Base-by-base conservation (phyloP, 1,284 basidiomycete genomes). In the Cryptococcus jaspeensis region DNA sequence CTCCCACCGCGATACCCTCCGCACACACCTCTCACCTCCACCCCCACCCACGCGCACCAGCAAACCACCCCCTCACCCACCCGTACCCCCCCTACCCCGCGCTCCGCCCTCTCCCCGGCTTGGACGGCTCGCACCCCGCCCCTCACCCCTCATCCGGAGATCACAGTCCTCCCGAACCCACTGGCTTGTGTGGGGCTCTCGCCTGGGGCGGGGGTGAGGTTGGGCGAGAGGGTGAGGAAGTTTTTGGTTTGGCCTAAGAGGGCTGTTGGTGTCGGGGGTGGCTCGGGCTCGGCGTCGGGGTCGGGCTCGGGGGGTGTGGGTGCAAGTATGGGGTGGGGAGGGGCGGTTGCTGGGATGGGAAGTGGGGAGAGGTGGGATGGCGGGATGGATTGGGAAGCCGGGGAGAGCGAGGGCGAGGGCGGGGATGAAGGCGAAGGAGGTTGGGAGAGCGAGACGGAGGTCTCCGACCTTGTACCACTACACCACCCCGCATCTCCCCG, bases 201-300 rank as follows among this genome's bases (percentile, higher is more conserved):
- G 12, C 55, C 49, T 13, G 59, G 64, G 3, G 54, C 59, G 6
- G 67, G 72, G 50, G 50, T 49, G n/a, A 42, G 53, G 12, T 60
- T 60, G 3, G 40, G 39, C 8, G 70, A 70, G 42, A 37, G 64
- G 2, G 49, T 75, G 18, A 60, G 64, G 20, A 67, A 68, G 51
- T 67, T 70, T 42, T 55, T 75, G 3, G 70, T 72, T 9, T 75
- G 72, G 71, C 73, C 73, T 5, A 62, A 66, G 44, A 55, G 66
- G 2, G 57, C 60, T 22, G 35, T 62, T 15, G 28, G 22, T 16
- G 50, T n/a, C n/a, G n/a, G n/a, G n/a, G n/a, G n/a, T n/a, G n/a
- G n/a, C n/a, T n/a, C n/a, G n/a, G n/a, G n/a, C n/a, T n/a, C n/a
- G n/a, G n/a, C n/a, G n/a, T n/a, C n/a, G n/a, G n/a, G n/a, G n/a